phyloP scores from a whole-genome alignment of 495 filamentous ascomycete species.

The Arthonia radiata region DNA sequence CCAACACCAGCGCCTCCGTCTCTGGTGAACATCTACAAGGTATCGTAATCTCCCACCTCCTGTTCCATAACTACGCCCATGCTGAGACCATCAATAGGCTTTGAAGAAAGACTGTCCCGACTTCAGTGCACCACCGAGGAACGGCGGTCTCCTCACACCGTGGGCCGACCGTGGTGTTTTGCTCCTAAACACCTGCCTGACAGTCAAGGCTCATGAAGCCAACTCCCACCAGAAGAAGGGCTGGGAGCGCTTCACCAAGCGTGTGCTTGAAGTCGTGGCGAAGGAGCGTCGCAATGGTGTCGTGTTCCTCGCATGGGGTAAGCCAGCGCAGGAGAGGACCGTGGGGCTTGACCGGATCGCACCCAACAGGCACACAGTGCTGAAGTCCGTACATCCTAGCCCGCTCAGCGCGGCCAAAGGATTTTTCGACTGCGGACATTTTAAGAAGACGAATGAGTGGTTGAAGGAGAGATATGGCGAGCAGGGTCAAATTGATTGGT shows the following conservation, averaged over 20 bases:
- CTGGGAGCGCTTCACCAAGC: slow-evolving; percentile 85
- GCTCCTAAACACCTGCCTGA: slow-evolving; percentile 78
- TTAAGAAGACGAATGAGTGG: slow-evolving; percentile 78
- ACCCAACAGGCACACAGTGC: slow-evolving; percentile 41
- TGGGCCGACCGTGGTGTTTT: slow-evolving; percentile 88
- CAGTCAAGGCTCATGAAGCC: slow-evolving; percentile 66
- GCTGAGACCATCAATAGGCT: no score
- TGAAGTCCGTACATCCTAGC: slow-evolving; percentile 76
- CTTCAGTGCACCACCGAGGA: slow-evolving; percentile 50
- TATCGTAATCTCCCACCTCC: no score
- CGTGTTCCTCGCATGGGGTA: slow-evolving; percentile 88
- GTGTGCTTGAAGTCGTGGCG: slow-evolving; percentile 65
- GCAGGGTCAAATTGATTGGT: slow-evolving; percentile 70
- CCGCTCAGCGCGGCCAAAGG: slow-evolving; percentile 58
- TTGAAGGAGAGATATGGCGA: slow-evolving; percentile 49
- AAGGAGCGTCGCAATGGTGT: slow-evolving; percentile 50
- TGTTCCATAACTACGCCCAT: no score
- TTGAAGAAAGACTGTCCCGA: slow-evolving; percentile 69
- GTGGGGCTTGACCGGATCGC: slow-evolving; percentile 47
- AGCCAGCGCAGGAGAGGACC: slow-evolving; percentile 50
- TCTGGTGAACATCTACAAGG: slow-evolving; percentile 75
- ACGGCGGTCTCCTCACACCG: slow-evolving; percentile 56
- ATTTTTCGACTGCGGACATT: slow-evolving; percentile 75
- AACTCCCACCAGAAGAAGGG: slow-evolving; percentile 61
- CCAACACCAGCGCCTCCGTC: slow-evolving; percentile 73